Evolutionary conservation across 2,329 filamentous ascomycete genomes (phyloP), one percentile per base, ranked within the genome.

Genomic region (Aspergillus sp.): DNA sequence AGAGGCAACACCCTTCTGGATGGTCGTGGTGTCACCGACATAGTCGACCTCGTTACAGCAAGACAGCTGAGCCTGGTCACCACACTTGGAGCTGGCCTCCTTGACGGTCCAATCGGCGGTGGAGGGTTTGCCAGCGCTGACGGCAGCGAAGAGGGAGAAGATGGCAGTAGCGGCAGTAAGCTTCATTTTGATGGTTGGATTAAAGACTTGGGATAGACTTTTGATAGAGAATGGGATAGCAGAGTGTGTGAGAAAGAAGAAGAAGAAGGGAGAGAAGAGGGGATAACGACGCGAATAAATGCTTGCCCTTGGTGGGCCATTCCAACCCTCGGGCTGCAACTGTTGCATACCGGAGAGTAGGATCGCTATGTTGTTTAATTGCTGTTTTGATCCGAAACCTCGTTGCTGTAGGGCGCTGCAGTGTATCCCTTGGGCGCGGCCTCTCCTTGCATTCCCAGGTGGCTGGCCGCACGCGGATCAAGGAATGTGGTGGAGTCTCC

Each of bases 31-130:
- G 64, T 73, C 70, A 57, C 68, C 68, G 47, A 65, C 64, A 63
- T 68, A 68, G 63, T 62, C 66, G 58, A 68, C 68, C 62, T 75
- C 68, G 68, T 76, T 74, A 65, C 71, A 73, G 69, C 72, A 74
- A 39, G 70, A 71, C 33, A 74, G 66, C 63, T 71, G 66, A 40
- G 71, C 69, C 64, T 73, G 62, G 63, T 68, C 60, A 65, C 71
- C 72, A 46, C 72, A 74, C 61, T 71, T 71, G 61, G 64, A 64
- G 62, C 66, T 63, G 27, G 66, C 71, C 61, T 74, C 62, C 59
- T 70, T 58, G 56, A 73, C 63, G 14, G 70, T 73, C 60, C 72
- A 59, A 57, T 60, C 47, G 24, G 66, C 59, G n/a, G 66, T 66
- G 19, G 72, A 66, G 61, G 65, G 63, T 64, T 3, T 6, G 24